Percentiles rank a stretch among this genome's conserved stretches.
Conservation (phyloP, 768 basidiomycete genomes). For the Psilocybe azurescens region DNA sequence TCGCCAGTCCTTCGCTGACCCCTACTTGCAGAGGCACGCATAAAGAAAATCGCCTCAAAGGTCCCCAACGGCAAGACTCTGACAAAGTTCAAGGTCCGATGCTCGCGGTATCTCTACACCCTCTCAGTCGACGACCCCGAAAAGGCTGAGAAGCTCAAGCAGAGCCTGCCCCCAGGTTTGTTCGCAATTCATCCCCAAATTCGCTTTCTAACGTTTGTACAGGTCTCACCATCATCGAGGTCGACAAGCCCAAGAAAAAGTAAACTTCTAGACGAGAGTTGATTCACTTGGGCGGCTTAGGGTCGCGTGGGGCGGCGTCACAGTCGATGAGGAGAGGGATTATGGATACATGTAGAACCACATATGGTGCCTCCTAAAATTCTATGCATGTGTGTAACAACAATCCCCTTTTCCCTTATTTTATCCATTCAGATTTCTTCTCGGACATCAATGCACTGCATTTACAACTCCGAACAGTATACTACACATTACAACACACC, state of each 20-base stretch:
- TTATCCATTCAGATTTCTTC: neutral
- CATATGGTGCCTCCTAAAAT: conserved; percentile 28
- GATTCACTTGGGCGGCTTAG: conserved; percentile 25
- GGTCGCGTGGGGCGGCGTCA: conserved; percentile 8
- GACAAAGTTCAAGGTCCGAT: conserved; percentile 99
- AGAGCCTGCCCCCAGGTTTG: conserved; percentile 93
- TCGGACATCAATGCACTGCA: neutral
- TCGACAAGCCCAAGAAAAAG: conserved; percentile 79
- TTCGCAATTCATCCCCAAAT: conserved; percentile 2
- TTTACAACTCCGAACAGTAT: conserved; percentile 19
- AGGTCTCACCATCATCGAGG: conserved; percentile 78
- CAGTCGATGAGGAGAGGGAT: neutral
- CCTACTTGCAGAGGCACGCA: conserved; percentile 79
- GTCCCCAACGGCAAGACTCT: conserved; percentile 71
- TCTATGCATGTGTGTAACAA: conserved; percentile 36
- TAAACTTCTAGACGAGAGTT: conserved; percentile 39
- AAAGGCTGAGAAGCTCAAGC: conserved; percentile 98
- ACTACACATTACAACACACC: conserved; percentile 12
- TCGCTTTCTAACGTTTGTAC: neutral
- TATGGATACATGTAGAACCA: conserved; percentile 25
- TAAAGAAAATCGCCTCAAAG: conserved; percentile 90
- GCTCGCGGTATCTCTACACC: conserved; percentile 97
- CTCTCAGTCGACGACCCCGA: conserved; percentile 93
- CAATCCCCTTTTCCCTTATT: conserved; percentile 16
- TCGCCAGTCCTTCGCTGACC: neutral